Base-by-base conservation (phyloP, 2,329 filamentous ascomycete genomes). In the Colletotrichum camelliae region DNA sequence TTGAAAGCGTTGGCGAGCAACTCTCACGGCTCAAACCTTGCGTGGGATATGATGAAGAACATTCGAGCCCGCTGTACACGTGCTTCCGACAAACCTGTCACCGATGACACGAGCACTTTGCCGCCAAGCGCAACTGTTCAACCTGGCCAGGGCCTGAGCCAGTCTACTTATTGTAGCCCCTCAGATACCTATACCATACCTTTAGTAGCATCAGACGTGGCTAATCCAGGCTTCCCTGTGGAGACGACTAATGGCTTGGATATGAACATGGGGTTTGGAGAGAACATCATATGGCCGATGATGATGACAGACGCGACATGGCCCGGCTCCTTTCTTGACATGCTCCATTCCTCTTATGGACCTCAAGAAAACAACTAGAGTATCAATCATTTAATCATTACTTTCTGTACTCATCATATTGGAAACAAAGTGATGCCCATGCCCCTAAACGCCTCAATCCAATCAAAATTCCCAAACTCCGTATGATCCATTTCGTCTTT, bases 141-240 rank as follows among this genome's bases (percentile, higher is more conserved):
- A 4, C 10, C 55, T 4, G 55, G 55, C 7, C 55, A 58, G 18
- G 55, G 21, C 7, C 55, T 58, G 0, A 58, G 55, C 1, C 55
- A 58, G 27, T 24, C 55, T 29, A 29, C 55, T 21, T 58, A 18
- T 2, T 29, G 55, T 2, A 29, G 55, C 16, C 15, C 55, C 1
- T 16, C 21, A 1, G 55, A 58, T 12, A 58, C 16, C 21, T 58
- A 21, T 13, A 1, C 55, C 21, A 24, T 58, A 0, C 7, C 24
- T 18, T 18, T 10, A 2, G 6, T 58, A 1, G 15, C 18, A 13
- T 3, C 15, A 58, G 4, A 58, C 3, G 5, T 3, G 0, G 0
- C 55, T 18, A 24, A 24, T 1, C 7, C 55, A 0, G 55, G 21
- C 55, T 29, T 58, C 27, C 3, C 55, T 27, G 2, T 12, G 4